A percentile compares a stretch with the other conserved stretches of the same genome.
These are phyloP conservation scores for Venturia effusa DNA, from an alignment of 2,329 filamentous ascomycete species.

Conservation along the genomic window DNA sequence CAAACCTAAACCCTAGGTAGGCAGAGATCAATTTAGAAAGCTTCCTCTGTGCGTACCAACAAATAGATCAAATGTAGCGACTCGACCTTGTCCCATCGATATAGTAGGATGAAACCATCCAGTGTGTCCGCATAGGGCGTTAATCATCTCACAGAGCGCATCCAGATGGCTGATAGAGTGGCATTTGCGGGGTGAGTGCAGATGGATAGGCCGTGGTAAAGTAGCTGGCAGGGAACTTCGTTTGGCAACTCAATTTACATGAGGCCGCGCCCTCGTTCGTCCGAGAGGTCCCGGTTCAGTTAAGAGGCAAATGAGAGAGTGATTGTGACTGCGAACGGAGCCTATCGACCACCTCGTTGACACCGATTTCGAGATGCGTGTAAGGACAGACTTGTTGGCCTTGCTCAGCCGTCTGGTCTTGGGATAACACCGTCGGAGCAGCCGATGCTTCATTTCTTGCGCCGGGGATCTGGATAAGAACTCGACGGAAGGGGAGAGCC, in stretches of 20 bases:
- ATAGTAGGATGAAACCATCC: neutral
- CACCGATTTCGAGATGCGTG: neutral
- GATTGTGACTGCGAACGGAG: neutral
- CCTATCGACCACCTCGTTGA: neutral
- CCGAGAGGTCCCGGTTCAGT: neutral
- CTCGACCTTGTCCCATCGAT: slow-evolving; percentile 1
- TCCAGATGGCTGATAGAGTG: neutral
- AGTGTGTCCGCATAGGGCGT: neutral
- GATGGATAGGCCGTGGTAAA: neutral
- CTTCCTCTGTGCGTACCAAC: neutral
- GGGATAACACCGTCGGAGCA: too few relatives aligned
- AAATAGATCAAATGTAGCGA: neutral
- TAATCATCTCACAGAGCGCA: neutral
- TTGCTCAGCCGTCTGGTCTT: neutral
- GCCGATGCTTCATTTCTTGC: neutral
- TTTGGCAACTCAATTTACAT: neutral
- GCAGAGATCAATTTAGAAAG: neutral
- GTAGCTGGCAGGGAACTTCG: neutral
- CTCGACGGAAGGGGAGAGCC: neutral
- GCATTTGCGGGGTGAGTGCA: neutral
- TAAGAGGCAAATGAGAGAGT: neutral
- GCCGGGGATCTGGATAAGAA: neutral
- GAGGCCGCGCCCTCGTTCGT: neutral
- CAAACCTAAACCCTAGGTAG: neutral
- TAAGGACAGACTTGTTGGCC: neutral